phyloP scores from a whole-genome alignment of 495 filamentous ascomycete genomes.

The Annulohypoxylon stygium region DNA sequence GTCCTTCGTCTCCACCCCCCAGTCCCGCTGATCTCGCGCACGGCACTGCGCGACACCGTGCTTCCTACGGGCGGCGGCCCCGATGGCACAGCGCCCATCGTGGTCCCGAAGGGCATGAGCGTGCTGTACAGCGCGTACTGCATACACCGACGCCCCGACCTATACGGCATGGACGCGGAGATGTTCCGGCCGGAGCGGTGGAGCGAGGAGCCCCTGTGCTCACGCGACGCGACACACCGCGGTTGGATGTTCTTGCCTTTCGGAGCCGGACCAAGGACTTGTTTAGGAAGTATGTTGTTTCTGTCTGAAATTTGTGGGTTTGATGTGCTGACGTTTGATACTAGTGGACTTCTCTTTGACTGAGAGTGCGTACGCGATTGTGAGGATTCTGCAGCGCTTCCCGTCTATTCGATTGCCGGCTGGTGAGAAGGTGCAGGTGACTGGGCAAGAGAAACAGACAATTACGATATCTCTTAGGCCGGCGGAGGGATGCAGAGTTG shows the following conservation, averaged over 20 bases:
- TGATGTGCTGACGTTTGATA: constrained; percentile 2
- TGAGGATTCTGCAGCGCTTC: constrained; percentile 54
- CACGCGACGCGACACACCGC: constrained; percentile 26
- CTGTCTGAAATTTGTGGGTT: neutral
- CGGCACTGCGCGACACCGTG: constrained; percentile 60
- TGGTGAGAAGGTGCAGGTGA: constrained; percentile 30
- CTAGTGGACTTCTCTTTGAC: constrained; percentile 46
- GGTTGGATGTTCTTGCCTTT: constrained; percentile 40
- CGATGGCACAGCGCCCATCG: constrained; percentile 65
- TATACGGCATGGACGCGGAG: constrained; percentile 66
- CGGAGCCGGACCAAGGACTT: constrained; percentile 30
- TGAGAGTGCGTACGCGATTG: constrained; percentile 52
- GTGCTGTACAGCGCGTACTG: constrained; percentile 61
- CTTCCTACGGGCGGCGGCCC: constrained; percentile 63
- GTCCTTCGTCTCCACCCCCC: constrained; percentile 68
- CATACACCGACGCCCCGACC: constrained; percentile 69
- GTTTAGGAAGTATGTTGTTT: constrained; percentile 25
- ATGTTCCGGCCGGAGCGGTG: constrained; percentile 70
- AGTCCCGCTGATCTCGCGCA: constrained; percentile 67
- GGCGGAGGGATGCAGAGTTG: constrained; percentile 37
- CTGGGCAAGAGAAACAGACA: constrained; percentile 38
- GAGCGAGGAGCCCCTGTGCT: constrained; percentile 58
- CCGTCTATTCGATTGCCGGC: constrained; percentile 31
- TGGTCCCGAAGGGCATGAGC: constrained; percentile 58
- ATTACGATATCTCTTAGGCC: constrained; percentile 38